These are phyloP conservation scores for Trichophyton equinum DNA, from an alignment of 2,329 filamentous ascomycete genomes.

Conservation along the genomic window DNA sequence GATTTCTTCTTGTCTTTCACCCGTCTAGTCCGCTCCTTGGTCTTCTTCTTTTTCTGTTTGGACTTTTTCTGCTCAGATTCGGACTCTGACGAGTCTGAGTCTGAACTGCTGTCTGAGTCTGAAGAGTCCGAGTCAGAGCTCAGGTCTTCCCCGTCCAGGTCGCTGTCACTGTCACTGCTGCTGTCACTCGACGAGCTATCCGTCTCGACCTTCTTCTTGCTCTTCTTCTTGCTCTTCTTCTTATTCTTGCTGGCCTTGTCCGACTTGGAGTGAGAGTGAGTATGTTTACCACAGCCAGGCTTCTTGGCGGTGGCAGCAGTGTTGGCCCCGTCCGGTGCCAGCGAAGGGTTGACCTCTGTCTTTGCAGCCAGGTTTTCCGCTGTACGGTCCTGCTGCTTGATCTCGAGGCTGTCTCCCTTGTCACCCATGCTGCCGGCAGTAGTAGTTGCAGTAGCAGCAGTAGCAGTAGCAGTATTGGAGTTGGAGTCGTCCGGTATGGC, in stretches of 20 bases:
- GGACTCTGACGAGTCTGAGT: neutral
- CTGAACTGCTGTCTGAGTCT: neutral
- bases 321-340: neutral
- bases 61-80: neutral
- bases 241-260: conserved; percentile 5
- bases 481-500: neutral
- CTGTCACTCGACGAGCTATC: neutral
- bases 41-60: conserved; percentile 9
- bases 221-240: conserved; percentile 4
- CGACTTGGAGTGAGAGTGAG: neutral
- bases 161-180: conserved; percentile 18
- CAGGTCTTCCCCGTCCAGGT: conserved; percentile 18
- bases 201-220: conserved; percentile 7
- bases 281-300: neutral
- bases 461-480: neutral
- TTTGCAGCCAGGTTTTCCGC: neutral
- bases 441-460: too few relatives aligned
- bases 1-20: conserved; percentile 5
- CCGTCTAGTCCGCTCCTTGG: neutral
- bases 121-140: neutral
- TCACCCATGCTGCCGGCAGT: neutral
- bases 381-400: neutral
- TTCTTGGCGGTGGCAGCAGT: neutral
- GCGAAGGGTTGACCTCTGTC: neutral
- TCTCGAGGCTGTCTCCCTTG: neutral